A percentile compares a stretch with the other conserved stretches of the same genome.
phyloP scores from a whole-genome alignment of 345 rosid species.

The Sapria himalayana region DNA sequence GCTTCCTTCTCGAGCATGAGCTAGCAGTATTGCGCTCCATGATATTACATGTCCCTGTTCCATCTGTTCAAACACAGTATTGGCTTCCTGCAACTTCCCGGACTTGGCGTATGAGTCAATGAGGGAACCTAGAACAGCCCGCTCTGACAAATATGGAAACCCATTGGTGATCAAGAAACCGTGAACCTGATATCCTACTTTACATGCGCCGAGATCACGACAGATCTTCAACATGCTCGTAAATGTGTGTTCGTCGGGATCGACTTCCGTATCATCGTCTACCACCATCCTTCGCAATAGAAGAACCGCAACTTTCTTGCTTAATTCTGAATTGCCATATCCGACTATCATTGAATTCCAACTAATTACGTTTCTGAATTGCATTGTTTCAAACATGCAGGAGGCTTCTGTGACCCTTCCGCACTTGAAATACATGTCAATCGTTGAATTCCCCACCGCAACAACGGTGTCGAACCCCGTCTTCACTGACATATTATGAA shows the following conservation, averaged over 20 bases:
- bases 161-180: conserved; percentile 38
- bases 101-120: conserved; percentile 66
- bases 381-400: conserved; percentile 26
- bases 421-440: conserved; percentile 71
- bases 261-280: conserved; percentile 14
- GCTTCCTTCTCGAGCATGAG: conserved; percentile 62
- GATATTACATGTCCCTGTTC: conserved; percentile 44
- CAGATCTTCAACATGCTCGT: conserved; percentile 61
- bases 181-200: conserved; percentile 42
- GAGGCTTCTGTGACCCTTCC: conserved; percentile 41
- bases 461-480: conserved; percentile 23
- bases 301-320: conserved; percentile 39
- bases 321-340: conserved; percentile 21
- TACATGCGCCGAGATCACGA: conserved; percentile 22
- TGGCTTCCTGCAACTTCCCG: conserved; percentile 28
- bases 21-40: conserved; percentile 57
- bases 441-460: conserved; percentile 57
- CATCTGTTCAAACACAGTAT: conserved; percentile 30
- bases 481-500: conserved; percentile 40
- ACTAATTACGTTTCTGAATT: conserved; percentile 26
- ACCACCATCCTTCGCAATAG: conserved; percentile 39
- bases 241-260: conserved; percentile 55
- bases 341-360: conserved; percentile 77
- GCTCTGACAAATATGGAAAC: conserved; percentile 20
- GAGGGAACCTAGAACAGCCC: conserved; percentile 38